Evolutionary conservation across 768 basidiomycete species (phyloP).

Genomic region (Hygrocybe punicea): DNA sequence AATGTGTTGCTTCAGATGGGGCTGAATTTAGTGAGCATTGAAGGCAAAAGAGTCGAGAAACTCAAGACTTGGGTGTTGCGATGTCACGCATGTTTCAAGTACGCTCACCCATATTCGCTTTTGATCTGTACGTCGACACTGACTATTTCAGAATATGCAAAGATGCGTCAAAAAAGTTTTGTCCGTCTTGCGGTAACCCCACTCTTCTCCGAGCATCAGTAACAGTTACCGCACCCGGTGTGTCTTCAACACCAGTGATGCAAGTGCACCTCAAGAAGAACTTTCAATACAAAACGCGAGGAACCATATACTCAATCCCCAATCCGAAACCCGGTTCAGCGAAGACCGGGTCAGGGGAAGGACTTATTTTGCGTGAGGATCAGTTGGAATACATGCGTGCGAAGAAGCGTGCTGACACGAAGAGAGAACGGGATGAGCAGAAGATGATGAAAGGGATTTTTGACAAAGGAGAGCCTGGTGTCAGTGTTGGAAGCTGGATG

Average conservation of each 20-base stretch:
- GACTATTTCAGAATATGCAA: conserved; percentile 74
- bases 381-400: conserved; percentile 85
- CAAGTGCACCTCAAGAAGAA: conserved; percentile 92
- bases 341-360: conserved; percentile 76
- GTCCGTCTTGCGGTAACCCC: conserved; percentile 93
- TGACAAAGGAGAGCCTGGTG: conserved; percentile 47
- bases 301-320: conserved; percentile 90
- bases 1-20: conserved; percentile 96
- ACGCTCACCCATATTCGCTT: conserved; percentile 32
- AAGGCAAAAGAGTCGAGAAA: conserved; percentile 85
- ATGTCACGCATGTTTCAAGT: conserved; percentile 99
- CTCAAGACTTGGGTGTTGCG: conserved; percentile 95
- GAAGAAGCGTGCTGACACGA: conserved; percentile 69
- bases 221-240: conserved; percentile 67
- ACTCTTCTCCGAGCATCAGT: conserved; percentile 89
- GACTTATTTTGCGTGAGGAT: conserved; percentile 89
- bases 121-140: neutral
- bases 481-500: conserved; percentile 77
- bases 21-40: conserved; percentile 80
- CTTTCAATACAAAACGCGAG: conserved; percentile 90
- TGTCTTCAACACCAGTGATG: conserved; percentile 61
- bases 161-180: conserved; percentile 92
- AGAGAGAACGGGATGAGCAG: conserved; percentile 74
- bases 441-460: conserved; percentile 64
- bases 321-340: conserved; percentile 85